Evolutionary conservation across 2,329 filamentous ascomycete genomes (phyloP).

Genomic region (Botrytis deweyae): DNA sequence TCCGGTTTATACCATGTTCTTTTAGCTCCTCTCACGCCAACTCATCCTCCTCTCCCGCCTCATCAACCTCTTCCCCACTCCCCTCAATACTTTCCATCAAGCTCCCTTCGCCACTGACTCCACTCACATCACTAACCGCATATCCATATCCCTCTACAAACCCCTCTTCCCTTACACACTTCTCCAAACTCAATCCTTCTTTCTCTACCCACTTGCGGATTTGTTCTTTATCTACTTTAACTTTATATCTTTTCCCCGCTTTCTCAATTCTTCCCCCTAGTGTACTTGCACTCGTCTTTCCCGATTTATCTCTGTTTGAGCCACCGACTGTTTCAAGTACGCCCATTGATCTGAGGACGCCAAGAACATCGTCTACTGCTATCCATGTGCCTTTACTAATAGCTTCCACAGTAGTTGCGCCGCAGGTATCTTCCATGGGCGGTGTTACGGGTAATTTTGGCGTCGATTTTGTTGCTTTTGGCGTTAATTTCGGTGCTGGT

Average conservation of each 20-base stretch:
- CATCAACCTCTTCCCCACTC: slow-evolving; percentile 31
- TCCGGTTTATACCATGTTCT: too few species aligned
- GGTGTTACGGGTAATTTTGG: slow-evolving; percentile 1
- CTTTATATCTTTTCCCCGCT: slow-evolving; percentile 45
- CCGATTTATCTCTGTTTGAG: slow-evolving; percentile 41
- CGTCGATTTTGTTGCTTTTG: background rate
- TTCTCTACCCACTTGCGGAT: slow-evolving; percentile 67
- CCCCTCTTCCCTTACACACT: slow-evolving; percentile 69
- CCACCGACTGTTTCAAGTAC: slow-evolving; percentile 59
- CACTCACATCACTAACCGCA: slow-evolving; percentile 36
- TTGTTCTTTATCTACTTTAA: slow-evolving; percentile 51
- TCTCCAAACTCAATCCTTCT: slow-evolving; percentile 67
- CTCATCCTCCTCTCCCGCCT: background rate
- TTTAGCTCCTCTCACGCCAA: too few species aligned
- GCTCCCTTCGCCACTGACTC: background rate
- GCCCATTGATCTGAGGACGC: slow-evolving; percentile 76
- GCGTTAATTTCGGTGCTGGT: background rate
- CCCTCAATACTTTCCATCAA: slow-evolving; percentile 14
- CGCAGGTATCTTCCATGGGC: background rate
- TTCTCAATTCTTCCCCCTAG: slow-evolving; percentile 34
- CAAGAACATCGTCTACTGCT: slow-evolving; percentile 76
- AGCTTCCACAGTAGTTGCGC: slow-evolving; percentile 51
- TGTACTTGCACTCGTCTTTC: slow-evolving; percentile 34
- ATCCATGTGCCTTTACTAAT: slow-evolving; percentile 82
- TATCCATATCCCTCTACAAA: slow-evolving; percentile 69